Evolutionary conservation across 1,139 yeast species (phyloP).

Genomic region (Nakaseomyces kungkrabaensis): DNA sequence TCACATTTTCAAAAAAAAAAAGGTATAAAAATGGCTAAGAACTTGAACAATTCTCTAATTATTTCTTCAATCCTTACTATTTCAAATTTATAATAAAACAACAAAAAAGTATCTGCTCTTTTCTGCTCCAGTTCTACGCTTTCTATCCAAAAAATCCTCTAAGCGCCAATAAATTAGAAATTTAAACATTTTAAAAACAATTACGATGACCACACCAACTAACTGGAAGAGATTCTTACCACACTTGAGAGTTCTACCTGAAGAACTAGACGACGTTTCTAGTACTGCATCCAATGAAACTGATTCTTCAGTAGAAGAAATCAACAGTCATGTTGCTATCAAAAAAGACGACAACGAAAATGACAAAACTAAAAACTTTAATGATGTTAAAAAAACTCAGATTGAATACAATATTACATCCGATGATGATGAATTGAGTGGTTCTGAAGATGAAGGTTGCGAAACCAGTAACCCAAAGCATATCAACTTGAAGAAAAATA

Average conservation of each 20-base stretch:
- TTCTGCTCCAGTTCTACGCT: too few species aligned
- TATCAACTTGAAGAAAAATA: neutral
- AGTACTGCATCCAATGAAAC: neutral
- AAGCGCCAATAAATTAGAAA: neutral
- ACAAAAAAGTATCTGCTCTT: too few species aligned
- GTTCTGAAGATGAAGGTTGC: neutral
- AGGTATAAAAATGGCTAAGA: too few species aligned
- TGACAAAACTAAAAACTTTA: neutral
- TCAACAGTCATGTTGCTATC: neutral
- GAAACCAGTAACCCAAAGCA: neutral
- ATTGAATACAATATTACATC: neutral
- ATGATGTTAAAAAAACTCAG: neutral
- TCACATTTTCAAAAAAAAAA: too few species aligned
- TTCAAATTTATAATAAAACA: too few species aligned
- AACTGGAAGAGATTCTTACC: slow-evolving; percentile 16
- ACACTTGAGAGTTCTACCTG: slow-evolving; percentile 22
- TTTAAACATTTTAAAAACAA: neutral
- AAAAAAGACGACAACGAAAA: neutral
- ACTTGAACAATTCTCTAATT: too few species aligned
- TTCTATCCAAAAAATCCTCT: too few species aligned
- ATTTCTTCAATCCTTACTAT: too few species aligned
- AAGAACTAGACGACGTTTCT: slow-evolving; percentile 9
- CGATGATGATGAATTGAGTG: neutral
- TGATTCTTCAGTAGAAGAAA: neutral
- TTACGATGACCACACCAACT: neutral